These are phyloP conservation scores for Neonectria punicea DNA, from an alignment of 2,329 filamentous ascomycete genomes.

Conservation along the genomic window DNA sequence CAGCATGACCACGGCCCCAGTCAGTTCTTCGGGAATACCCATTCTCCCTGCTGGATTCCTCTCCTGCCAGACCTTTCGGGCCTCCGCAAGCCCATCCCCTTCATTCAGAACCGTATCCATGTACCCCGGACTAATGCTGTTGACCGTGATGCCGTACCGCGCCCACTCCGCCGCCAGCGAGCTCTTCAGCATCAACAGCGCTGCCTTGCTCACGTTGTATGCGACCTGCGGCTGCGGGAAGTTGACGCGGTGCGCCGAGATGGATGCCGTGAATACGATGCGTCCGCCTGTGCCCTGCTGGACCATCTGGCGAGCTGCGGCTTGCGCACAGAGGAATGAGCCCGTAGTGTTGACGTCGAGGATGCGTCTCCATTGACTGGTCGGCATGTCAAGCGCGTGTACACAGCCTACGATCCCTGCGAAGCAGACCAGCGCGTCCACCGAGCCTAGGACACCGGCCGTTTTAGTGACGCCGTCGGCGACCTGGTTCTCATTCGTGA, in stretches of 20 bases:
- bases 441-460: neutral
- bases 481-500: neutral
- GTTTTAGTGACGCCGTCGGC: neutral
- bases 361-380: conserved; percentile 70
- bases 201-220: conserved; percentile 79
- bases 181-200: conserved; percentile 69
- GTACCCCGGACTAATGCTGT: conserved; percentile 76
- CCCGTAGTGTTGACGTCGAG: conserved; percentile 80
- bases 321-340: conserved; percentile 75
- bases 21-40: neutral
- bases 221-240: conserved; percentile 77
- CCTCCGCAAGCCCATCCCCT: conserved; percentile 64
- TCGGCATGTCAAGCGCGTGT: conserved; percentile 68
- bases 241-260: conserved; percentile 75
- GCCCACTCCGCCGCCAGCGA: conserved; percentile 69
- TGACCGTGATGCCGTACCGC: conserved; percentile 73
- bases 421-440: neutral
- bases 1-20: conserved; percentile 68
- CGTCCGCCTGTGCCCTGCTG: conserved; percentile 61
- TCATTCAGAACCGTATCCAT: conserved; percentile 80
- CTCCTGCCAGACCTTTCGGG: neutral
- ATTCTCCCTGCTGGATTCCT: neutral
- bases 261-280: conserved; percentile 74
- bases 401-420: conserved; percentile 45
- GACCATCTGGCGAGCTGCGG: conserved; percentile 63